Evolutionary conservation across 768 basidiomycete species (phyloP).

Genomic region (Symmetrospora coprosmae): DNA sequence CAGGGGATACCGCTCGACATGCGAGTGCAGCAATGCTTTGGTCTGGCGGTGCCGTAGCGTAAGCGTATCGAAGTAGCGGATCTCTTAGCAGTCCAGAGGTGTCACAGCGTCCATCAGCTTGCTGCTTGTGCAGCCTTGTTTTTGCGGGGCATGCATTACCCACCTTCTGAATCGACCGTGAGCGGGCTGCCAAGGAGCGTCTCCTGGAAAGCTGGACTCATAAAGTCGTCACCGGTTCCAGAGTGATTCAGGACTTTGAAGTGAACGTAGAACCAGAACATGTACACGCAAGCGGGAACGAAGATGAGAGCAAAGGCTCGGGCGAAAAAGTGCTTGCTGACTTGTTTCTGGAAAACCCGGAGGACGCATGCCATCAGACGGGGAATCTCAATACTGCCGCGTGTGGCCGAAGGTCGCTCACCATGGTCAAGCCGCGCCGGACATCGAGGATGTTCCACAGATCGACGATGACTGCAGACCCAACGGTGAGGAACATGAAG

Average conservation of each 20-base stretch:
- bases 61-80: conserved; percentile 80
- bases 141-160: conserved; percentile 26
- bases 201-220: conserved; percentile 97
- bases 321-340: conserved; percentile 75
- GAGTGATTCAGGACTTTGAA: conserved; percentile 74
- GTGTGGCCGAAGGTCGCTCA: neutral
- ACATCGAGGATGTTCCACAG: conserved; percentile 86
- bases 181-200: conserved; percentile 83
- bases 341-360: conserved; percentile 54
- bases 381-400: neutral
- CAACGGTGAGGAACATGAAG: conserved; percentile 74
- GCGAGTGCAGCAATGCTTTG: conserved; percentile 86
- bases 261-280: conserved; percentile 91
- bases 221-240: conserved; percentile 86
- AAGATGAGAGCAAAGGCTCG: conserved; percentile 70
- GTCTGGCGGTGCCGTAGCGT: conserved; percentile 82
- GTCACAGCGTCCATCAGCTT: neutral
- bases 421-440: conserved; percentile 60
- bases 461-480: conserved; percentile 79
- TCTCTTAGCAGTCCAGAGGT: conserved; percentile 46
- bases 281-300: conserved; percentile 77
- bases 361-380: neutral
- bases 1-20: conserved; percentile 75
- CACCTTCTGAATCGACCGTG: conserved; percentile 79
- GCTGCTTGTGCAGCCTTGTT: neutral